Evolutionary conservation across 2,329 filamentous ascomycete genomes (phyloP).

Genomic region (Lachnellula willkommii): DNA sequence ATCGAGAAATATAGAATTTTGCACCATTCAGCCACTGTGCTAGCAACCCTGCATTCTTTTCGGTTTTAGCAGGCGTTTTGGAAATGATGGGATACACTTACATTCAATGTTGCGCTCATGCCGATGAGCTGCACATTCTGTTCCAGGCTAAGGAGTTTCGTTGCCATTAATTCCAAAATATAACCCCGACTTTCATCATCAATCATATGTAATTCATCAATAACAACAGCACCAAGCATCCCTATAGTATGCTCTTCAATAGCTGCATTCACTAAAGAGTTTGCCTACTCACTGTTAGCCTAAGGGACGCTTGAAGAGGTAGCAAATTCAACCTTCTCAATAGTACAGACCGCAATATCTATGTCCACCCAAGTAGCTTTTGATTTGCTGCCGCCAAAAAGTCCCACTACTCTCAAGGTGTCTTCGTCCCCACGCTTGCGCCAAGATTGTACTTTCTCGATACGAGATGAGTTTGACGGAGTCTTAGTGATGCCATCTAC

Average conservation of each 20-base stretch:
- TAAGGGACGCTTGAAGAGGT: not conserved
- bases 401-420: slow-evolving; percentile 61
- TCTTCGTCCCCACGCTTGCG: slow-evolving; percentile 52
- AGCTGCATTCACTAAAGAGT: slow-evolving; percentile 65
- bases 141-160: slow-evolving; percentile 64
- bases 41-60: slow-evolving; percentile 62
- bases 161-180: slow-evolving; percentile 67
- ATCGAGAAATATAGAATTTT: slow-evolving; percentile 67
- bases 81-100: slow-evolving; percentile 30
- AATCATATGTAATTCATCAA: slow-evolving; percentile 80
- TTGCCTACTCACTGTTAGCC: slow-evolving; percentile 50
- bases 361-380: slow-evolving; percentile 66
- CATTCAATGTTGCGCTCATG: slow-evolving; percentile 74
- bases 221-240: slow-evolving; percentile 61
- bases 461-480: slow-evolving; percentile 2
- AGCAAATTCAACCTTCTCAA: slow-evolving; percentile 57
- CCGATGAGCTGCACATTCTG: slow-evolving; percentile 58
- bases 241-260: slow-evolving; percentile 63
- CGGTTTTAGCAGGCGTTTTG: slow-evolving; percentile 1
- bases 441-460: slow-evolving; percentile 39
- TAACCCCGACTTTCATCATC: slow-evolving; percentile 75
- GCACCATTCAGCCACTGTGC: slow-evolving; percentile 62
- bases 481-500: slow-evolving; percentile 51
- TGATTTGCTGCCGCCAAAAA: slow-evolving; percentile 68
- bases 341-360: slow-evolving; percentile 73